Evolutionary conservation across 2,329 filamentous ascomycete genomes (phyloP).

Genomic region (Lanzia echinophila): DNA sequence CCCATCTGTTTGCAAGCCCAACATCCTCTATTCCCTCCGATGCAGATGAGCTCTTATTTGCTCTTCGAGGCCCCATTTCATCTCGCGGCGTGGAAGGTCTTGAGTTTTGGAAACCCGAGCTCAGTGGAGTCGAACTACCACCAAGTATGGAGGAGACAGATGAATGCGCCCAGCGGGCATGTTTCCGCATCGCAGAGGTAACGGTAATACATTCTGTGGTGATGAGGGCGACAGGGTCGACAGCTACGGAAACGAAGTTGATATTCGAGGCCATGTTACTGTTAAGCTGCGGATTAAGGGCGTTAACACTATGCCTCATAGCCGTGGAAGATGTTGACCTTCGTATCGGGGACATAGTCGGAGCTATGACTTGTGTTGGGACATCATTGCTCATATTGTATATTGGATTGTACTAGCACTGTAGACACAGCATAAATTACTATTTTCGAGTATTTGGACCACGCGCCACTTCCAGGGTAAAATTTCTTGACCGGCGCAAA

Average conservation of each 20-base stretch:
- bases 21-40: slow-evolving; percentile 45
- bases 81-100: slow-evolving; percentile 34
- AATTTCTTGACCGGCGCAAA: background rate
- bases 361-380: slow-evolving; percentile 16
- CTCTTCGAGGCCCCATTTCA: slow-evolving; percentile 20
- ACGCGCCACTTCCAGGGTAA: background rate
- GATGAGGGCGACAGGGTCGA: slow-evolving; percentile 86
- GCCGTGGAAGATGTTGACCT: slow-evolving; percentile 12
- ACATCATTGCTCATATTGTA: slow-evolving; percentile 27
- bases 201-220: slow-evolving; percentile 99
- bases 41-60: slow-evolving; percentile 19
- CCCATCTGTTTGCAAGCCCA: slow-evolving; percentile 78
- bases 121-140: slow-evolving; percentile 48
- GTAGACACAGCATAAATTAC: slow-evolving; percentile 10
- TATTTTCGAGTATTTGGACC: background rate
- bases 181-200: slow-evolving; percentile 96
- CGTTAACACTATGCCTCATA: slow-evolving; percentile 7
- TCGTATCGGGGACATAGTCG: slow-evolving; percentile 13
- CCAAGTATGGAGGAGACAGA: slow-evolving; percentile 94
- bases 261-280: slow-evolving; percentile 19
- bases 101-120: slow-evolving; percentile 37
- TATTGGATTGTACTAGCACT: slow-evolving; percentile 10
- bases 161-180: slow-evolving; percentile 91
- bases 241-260: slow-evolving; percentile 62
- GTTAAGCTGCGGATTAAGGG: slow-evolving; percentile 12